phyloP scores from a whole-genome alignment of 2,329 filamentous ascomycete species.

The Ceratocystiopsis sp. region DNA sequence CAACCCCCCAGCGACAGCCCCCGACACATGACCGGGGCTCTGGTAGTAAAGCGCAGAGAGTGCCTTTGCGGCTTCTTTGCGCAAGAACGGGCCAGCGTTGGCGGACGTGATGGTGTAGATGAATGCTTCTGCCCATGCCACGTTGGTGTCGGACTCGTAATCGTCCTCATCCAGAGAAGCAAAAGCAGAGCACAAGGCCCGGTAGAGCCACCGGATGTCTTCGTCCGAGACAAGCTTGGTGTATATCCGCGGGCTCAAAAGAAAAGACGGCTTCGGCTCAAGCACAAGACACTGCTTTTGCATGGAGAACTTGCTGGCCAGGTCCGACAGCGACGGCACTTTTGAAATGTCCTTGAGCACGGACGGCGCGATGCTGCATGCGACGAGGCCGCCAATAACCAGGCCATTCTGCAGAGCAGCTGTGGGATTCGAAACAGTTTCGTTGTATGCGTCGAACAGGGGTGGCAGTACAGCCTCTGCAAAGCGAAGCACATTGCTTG shows the following conservation, averaged over 20 bases:
- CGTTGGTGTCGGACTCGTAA: constrained; percentile 27
- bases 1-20: constrained; percentile 51
- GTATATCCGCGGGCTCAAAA: constrained; percentile 73
- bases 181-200: constrained; percentile 48
- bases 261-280: constrained; percentile 72
- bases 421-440: constrained; percentile 61
- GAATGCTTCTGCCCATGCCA: constrained; percentile 69
- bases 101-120: constrained; percentile 60
- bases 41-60: constrained; percentile 49
- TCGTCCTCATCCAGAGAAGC: constrained; percentile 32
- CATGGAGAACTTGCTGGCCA: constrained; percentile 46
- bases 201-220: constrained; percentile 62
- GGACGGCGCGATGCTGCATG: constrained; percentile 44
- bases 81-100: constrained; percentile 40
- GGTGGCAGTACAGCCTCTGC: constrained; percentile 34
- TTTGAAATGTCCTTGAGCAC: constrained; percentile 38
- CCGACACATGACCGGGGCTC: constrained; percentile 39
- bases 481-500: constrained; percentile 31
- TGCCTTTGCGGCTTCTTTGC: constrained; percentile 42
- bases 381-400: constrained; percentile 63
- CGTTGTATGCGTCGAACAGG: constrained; percentile 55
- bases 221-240: constrained; percentile 58
- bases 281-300: constrained; percentile 47
- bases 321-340: constrained; percentile 19
- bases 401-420: constrained; percentile 67